A percentile compares a stretch with the other conserved stretches of the same genome.
Evolutionary conservation across 768 basidiomycete genomes (phyloP).

Genomic region (Suillus brevipes): DNA sequence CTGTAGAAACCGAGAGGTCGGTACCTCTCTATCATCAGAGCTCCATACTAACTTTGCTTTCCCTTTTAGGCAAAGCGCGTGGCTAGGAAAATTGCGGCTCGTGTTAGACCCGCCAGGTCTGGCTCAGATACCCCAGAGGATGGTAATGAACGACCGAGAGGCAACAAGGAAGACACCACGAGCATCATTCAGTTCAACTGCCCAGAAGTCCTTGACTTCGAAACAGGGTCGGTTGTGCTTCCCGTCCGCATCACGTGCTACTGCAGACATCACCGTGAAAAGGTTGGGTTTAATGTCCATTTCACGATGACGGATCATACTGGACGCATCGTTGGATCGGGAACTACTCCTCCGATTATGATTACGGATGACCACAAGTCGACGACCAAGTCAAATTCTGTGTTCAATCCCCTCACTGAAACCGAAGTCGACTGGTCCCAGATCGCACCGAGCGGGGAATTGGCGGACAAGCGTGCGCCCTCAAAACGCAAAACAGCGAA

Average conservation of each 20-base stretch:
- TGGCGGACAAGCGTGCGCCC: conserved; percentile 38
- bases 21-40: conserved; percentile 19
- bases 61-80: conserved; percentile 75
- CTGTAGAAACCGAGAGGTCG: conserved; percentile 83
- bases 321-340: conserved; percentile 80
- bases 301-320: conserved; percentile 80
- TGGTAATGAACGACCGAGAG: conserved; percentile 43
- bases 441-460: conserved; percentile 23
- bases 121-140: conserved; percentile 72
- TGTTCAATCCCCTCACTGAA: conserved; percentile 36
- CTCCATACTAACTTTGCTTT: conserved; percentile 14
- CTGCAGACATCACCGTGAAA: conserved; percentile 97
- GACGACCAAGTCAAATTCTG: conserved; percentile 33
- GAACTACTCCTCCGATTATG: conserved; percentile 88
- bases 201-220: conserved; percentile 85
- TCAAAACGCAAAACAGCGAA: conserved; percentile 47
- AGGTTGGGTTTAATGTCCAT: conserved; percentile 89
- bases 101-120: conserved; percentile 74
- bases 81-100: conserved; percentile 83
- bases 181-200: conserved; percentile 97
- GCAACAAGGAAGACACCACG: conserved; percentile 62
- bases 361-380: conserved; percentile 99
- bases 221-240: conserved; percentile 81
- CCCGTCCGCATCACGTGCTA: conserved; percentile 97
- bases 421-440: conserved; percentile 55